Evolutionary conservation across 345 rosid species (phyloP).

Genomic region (Acer negundo): DNA sequence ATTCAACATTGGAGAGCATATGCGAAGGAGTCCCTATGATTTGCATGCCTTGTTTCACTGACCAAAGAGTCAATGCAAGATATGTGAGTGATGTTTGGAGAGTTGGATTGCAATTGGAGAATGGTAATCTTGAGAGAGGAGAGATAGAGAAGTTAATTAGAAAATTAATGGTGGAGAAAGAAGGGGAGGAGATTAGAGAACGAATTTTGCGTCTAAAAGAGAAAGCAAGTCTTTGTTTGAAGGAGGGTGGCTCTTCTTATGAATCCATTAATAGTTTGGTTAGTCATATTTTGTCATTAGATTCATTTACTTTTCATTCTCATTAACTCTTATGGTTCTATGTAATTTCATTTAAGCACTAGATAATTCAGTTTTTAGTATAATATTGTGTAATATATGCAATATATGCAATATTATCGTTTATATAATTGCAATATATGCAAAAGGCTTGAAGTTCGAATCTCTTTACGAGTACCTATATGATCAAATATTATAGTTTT

Average conservation of each 20-base stretch:
- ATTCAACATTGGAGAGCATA: constrained; percentile 35
- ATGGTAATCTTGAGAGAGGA: constrained; percentile 21
- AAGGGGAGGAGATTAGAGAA: constrained; percentile 34
- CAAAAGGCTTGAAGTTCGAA: no score
- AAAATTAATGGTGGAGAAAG: constrained; percentile 20
- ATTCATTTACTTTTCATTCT: background rate
- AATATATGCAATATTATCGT: no score
- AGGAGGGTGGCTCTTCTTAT: constrained; percentile 28
- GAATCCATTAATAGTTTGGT: constrained; percentile 24
- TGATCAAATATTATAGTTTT: no score
- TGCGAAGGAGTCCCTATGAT: constrained; percentile 40
- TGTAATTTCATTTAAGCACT: background rate
- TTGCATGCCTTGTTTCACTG: constrained; percentile 41
- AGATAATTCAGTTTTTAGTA: background rate
- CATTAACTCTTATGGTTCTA: background rate
- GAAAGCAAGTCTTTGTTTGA: constrained; percentile 17
- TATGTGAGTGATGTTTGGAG: constrained; percentile 35
- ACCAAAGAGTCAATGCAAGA: constrained; percentile 36
- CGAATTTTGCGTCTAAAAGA: constrained; percentile 24
- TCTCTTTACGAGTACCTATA: no score
- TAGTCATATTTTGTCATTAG: constrained; percentile 24
- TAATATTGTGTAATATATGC: background rate
- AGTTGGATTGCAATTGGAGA: constrained; percentile 35
- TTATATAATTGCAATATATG: no score
- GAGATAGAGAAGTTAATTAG: constrained; percentile 21